phyloP scores from a whole-genome alignment of 1,284 basidiomycete species.

The Malassezia equina region DNA sequence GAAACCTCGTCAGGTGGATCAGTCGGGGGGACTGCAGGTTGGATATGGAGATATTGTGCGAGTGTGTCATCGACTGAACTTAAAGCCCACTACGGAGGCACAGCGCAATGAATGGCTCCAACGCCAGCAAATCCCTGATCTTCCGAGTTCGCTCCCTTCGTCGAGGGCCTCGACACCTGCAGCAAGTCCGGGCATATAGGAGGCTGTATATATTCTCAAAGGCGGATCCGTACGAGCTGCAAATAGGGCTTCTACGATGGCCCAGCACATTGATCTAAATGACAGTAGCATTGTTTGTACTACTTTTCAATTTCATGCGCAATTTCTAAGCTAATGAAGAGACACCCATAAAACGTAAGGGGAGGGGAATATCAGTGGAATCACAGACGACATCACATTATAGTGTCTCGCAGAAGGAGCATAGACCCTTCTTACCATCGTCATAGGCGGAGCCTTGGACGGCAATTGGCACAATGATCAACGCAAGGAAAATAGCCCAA shows the following conservation, averaged over 20 bases:
- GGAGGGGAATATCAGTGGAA: background rate
- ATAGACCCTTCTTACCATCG: slow-evolving; percentile 6
- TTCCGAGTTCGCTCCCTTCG: slow-evolving; percentile 6
- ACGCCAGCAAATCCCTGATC: slow-evolving; percentile 2
- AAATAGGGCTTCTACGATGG: too few relatives aligned
- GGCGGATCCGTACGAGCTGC: too few relatives aligned
- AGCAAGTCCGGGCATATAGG: background rate
- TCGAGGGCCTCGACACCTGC: background rate
- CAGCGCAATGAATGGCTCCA: slow-evolving; percentile 6
- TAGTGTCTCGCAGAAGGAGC: slow-evolving; percentile 12
- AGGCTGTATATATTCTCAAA: too few relatives aligned
- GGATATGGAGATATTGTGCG: slow-evolving; percentile 1
- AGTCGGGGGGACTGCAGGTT: background rate
- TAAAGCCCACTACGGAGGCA: background rate
- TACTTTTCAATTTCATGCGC: background rate
- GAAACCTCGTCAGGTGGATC: background rate
- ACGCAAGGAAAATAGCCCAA: slow-evolving; percentile 64
- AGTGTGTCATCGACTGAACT: background rate
- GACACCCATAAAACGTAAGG: background rate
- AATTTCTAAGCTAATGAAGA: background rate
- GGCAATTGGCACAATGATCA: slow-evolving; percentile 50
- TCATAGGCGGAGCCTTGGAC: slow-evolving; percentile 20
- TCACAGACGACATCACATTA: slow-evolving; percentile 4
- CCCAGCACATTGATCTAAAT: too few relatives aligned
- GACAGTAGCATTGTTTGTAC: too few relatives aligned